Evolutionary conservation across 768 basidiomycete species (phyloP), one percentile per base, ranked within the genome.

Genomic region (Galerina sulciceps): DNA sequence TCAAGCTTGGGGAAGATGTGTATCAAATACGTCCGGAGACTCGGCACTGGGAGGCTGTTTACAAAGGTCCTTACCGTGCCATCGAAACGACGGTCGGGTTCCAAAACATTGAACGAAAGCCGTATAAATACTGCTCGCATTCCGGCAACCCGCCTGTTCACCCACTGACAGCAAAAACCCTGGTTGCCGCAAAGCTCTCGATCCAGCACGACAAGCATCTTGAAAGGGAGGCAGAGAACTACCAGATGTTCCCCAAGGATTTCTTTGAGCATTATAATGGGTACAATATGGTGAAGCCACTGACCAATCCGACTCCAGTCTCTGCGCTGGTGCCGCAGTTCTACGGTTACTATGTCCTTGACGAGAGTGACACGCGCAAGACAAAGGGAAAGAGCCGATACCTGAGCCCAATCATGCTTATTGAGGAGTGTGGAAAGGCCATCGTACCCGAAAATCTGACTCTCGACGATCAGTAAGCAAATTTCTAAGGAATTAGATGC

Each of bases 261-360:
- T 69, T 83, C 41, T 79, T 76, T 56, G 70, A 84, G 62, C 79
- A 82, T 44, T 83, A 76, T 75, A 77, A 63, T 57, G 83, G 85
- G 2, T 77, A 72, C 58, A 80, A 81, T 56, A 38, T 81, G 31
- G 63, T 81, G 3, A 59, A 62, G 15, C 78, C 80, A 2, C 60
- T 83, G 10, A 68, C 66, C 34, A 61, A 76, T 59, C 79, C 83
- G 1, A 76, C 80, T 0, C 81, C 83, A 2, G 71, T 81, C 5
- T 73, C 76, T 6, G 77, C 88, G 1, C 44, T 87, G 43, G 81
- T 84, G 6, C 87, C 88, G 0, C 85, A 86, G 67, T 89, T 81
- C 69, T 89, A 84, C 60, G 86, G 88, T 1, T 85, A 83, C 68
- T 89, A 87, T 60, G 61, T 61, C 13, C 73, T 71, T 9, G 61